Evolutionary conservation across 2,329 filamentous ascomycete species (phyloP), one percentile per base, ranked within the genome.

Genomic region (Raffaelea arxii): DNA sequence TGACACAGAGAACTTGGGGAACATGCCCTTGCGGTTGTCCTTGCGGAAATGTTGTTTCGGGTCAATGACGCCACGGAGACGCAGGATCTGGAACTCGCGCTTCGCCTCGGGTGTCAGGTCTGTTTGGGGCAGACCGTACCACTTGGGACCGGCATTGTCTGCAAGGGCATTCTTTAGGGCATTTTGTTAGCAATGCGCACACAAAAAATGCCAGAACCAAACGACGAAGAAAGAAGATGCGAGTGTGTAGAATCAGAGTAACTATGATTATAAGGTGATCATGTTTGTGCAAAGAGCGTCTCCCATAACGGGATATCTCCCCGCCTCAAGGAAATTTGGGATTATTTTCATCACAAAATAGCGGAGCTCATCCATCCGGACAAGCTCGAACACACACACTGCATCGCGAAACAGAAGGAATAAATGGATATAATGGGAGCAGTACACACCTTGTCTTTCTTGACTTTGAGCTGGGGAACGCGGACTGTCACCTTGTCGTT

Each of bases 1-100:
- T 24, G 95, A 79, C 57, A 94, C 87, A 19, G 86, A 94, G 61
- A 85, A 97, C 51, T 88, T 80, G 1, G 92, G 92, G 1, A 84
- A 67, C 50, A 78, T 71, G 49, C 77, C 73, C 60, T 84, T 89
- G 46, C 79, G 75, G 43, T 69, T 77, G 44, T 91, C 82, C 64
- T 96, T 97, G 63, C 91, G 94, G 72, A 94, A 94, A 58, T 91
- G 85, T 43, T 85, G 75, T 62, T 97, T 91, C 1, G 89, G 82
- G 54, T 97, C 91, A 21, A 97, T 73, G 19, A 95, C 82, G 47
- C 82, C 83, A 62, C 92, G 81, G 84, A 96, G 91, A 54, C 87
- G 82, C 49, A 98, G 71, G 11, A 97, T 71, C 64, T 96, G 89
- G 43, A 96, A 72, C 61, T 98, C 91, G 55, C 88, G 78, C 65